These are phyloP conservation scores for Entoloma clypeatum DNA, from an alignment of 1,284 basidiomycete genomes.

Conservation along the genomic window DNA sequence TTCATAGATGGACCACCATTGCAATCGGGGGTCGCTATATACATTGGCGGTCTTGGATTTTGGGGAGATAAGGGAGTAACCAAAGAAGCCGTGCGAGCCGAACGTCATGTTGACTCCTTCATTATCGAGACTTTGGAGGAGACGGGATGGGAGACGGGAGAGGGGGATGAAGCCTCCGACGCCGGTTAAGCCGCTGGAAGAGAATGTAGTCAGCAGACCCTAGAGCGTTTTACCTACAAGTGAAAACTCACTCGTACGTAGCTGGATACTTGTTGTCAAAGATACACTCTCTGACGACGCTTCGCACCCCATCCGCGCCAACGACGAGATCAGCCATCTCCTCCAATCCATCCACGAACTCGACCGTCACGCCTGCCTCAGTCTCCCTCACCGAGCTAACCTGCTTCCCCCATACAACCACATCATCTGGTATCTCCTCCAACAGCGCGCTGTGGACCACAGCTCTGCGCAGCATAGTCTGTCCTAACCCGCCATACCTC, in stretches of 20 bases:
- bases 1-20: constrained; percentile 41
- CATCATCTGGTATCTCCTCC: constrained; percentile 23
- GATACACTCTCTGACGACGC: constrained; percentile 30
- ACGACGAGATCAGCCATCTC: constrained; percentile 36
- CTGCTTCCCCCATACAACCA: constrained; percentile 29
- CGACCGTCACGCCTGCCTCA: constrained; percentile 24
- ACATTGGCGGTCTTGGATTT: constrained; percentile 41
- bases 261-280: constrained; percentile 29
- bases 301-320: constrained; percentile 38
- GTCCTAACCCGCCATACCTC: constrained; percentile 29
- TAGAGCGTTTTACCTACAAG: no score
- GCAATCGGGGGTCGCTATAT: constrained; percentile 25
- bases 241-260: constrained; percentile 30
- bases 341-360: constrained; percentile 29
- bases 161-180: constrained; percentile 35
- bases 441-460: constrained; percentile 32
- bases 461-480: constrained; percentile 31
- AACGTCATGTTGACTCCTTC: constrained; percentile 36
- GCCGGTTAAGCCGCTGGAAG: constrained; percentile 30
- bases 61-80: constrained; percentile 28
- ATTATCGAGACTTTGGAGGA: constrained; percentile 25
- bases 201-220: constrained; percentile 6
- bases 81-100: constrained; percentile 35
- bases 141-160: constrained; percentile 22
- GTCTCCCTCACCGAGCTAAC: constrained; percentile 28